Conservation (phyloP, 495 filamentous ascomycete genomes). For the Entonaema liquescens region DNA sequence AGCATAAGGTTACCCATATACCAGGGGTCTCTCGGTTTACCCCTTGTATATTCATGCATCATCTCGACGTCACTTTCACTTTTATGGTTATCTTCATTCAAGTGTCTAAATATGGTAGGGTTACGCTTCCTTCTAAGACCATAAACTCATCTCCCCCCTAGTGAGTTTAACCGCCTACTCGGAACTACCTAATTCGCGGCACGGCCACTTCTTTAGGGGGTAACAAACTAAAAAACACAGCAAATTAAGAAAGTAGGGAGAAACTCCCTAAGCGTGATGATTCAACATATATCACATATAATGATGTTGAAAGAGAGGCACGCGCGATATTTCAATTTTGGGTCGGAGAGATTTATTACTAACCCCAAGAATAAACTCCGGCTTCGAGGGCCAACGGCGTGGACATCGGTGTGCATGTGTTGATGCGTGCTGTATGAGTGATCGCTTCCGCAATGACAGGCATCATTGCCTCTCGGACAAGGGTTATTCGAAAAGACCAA, state of each 20-base stretch:
- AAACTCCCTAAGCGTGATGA: neutral
- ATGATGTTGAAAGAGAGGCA: neutral
- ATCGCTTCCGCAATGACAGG: slow-evolving; percentile 37
- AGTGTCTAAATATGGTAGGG: neutral
- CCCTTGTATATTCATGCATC: neutral
- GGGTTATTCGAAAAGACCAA: slow-evolving; percentile 11
- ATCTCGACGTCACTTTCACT: neutral
- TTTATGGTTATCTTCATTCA: neutral
- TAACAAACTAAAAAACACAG: neutral
- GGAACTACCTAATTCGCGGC: neutral
- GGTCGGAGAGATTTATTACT: slow-evolving; percentile 23
- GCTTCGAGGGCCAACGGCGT: slow-evolving; percentile 28
- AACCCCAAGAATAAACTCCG: slow-evolving; percentile 21
- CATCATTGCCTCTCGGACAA: slow-evolving; percentile 19
- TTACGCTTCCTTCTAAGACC: neutral
- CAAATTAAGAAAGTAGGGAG: neutral
- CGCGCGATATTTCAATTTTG: slow-evolving; percentile 16
- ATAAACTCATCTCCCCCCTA: neutral
- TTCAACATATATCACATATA: neutral
- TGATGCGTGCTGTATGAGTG: slow-evolving; percentile 19
- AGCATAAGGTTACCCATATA: neutral
- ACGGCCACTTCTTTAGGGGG: neutral
- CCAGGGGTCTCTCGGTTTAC: neutral
- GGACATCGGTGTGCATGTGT: slow-evolving; percentile 4
- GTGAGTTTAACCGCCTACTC: neutral